phyloP scores from a whole-genome alignment of 108 stramenopile species.

The Fragilaria crotonensis region DNA sequence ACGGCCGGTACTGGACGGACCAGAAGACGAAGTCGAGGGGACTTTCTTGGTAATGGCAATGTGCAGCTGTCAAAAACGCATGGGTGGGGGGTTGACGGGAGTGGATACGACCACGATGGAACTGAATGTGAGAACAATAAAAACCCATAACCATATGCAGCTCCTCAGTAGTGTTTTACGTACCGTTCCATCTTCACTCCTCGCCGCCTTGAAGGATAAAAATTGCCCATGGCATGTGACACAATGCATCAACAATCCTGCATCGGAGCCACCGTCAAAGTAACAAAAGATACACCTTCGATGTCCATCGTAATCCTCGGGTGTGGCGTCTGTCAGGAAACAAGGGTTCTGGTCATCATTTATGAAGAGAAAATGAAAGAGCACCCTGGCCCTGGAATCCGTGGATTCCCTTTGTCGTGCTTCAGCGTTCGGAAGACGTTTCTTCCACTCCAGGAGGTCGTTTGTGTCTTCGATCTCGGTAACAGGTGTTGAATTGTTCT shows the following conservation, averaged over 20 bases:
- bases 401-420: background rate
- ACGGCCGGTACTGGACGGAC: background rate
- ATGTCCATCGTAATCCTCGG: background rate
- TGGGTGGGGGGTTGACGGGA: background rate
- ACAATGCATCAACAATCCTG: conserved; percentile 7
- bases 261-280: conserved; percentile 1
- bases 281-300: background rate
- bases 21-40: background rate
- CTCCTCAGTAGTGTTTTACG: no score
- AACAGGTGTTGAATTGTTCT: background rate
- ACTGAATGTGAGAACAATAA: no score
- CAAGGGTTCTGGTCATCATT: background rate
- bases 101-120: no score
- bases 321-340: background rate
- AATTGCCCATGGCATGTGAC: conserved; percentile 1
- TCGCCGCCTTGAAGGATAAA: conserved; percentile 2
- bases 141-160: no score
- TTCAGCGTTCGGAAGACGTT: no score
- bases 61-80: background rate
- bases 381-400: background rate
- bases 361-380: background rate
- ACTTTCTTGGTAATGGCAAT: background rate
- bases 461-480: background rate
- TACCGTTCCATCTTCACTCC: conserved; percentile 1
- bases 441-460: no score